These are phyloP conservation scores for Dalechampia spathulata DNA, from an alignment of 441 rosid species.

Conservation along the genomic window DNA sequence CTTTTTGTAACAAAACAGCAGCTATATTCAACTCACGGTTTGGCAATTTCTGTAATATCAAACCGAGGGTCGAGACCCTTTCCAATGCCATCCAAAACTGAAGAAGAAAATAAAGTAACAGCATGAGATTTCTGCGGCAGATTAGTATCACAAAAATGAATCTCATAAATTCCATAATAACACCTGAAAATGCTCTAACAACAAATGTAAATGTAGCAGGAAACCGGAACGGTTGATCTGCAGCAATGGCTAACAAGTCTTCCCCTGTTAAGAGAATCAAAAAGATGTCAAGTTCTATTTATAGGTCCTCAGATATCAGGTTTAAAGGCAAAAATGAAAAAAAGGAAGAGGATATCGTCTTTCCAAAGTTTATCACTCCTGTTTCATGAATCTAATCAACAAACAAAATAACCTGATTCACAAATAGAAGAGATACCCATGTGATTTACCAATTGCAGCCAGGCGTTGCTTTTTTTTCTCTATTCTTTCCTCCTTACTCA, in stretches of 20 bases:
- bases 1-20: neutral
- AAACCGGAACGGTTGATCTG: conserved; percentile 97
- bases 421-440: neutral
- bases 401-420: conserved; percentile 2
- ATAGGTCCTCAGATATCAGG: neutral
- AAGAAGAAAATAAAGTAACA: conserved; percentile 17
- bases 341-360: neutral
- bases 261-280: conserved; percentile 52
- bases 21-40: conserved; percentile 60
- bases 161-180: conserved; percentile 5
- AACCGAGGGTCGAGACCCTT: conserved; percentile 98
- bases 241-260: conserved; percentile 91
- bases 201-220: conserved; percentile 99
- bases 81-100: conserved; percentile 98
- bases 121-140: conserved; percentile 9
- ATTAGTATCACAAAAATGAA: conserved; percentile 8
- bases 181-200: conserved; percentile 99
- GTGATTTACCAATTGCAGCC: conserved; percentile 83
- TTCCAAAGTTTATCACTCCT: neutral
- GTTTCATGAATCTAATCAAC: conserved; percentile 1
- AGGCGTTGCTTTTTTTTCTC: conserved; percentile 95
- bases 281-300: conserved; percentile 14
- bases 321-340: neutral
- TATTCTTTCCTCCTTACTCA: conserved; percentile 84
- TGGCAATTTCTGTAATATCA: conserved; percentile 96